Percentiles rank a stretch among this genome's conserved stretches.
Conservation (phyloP, 73 alveolate species). For the Symbiodinium pilosum region DNA sequence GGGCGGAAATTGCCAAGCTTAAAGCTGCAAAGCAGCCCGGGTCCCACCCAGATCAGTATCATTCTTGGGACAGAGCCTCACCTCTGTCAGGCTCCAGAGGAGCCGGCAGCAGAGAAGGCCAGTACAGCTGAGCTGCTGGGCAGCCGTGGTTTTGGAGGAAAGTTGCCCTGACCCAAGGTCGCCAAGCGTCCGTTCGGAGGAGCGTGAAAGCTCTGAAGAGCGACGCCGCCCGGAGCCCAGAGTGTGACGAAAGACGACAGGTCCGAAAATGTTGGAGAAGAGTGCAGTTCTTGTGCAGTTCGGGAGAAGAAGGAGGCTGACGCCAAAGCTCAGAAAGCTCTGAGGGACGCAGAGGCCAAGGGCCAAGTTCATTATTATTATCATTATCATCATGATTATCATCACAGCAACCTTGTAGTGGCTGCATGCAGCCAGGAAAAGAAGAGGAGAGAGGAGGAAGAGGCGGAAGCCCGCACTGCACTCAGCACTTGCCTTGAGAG, state of each 20-base stretch:
- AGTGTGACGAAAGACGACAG: not conserved
- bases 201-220: not conserved
- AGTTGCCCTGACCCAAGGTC: not conserved
- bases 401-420: too few relatives aligned
- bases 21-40: conserved; percentile 79
- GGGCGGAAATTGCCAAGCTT: conserved; percentile 56
- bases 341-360: conserved; percentile 72
- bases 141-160: not conserved
- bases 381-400: too few relatives aligned
- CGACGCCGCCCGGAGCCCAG: conserved; percentile 1
- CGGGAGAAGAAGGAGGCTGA: conserved; percentile 93
- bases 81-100: conserved; percentile 51
- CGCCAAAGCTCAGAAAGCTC: conserved; percentile 67
- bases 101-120: conserved; percentile 55
- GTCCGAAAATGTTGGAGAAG: not conserved
- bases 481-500: not conserved
- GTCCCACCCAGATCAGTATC: not conserved
- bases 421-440: too few relatives aligned
- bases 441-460: conserved; percentile 33
- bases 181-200: not conserved
- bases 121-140: not conserved
- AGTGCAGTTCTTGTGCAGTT: not conserved
- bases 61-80: not conserved
- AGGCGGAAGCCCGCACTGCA: conserved; percentile 31
- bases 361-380: too few relatives aligned